A percentile compares a stretch with the other conserved stretches of the same genome.
These are phyloP conservation scores for Phalaenopsis hybrid DNA, from an alignment of 116 monocot species.

Conservation along the genomic window DNA sequence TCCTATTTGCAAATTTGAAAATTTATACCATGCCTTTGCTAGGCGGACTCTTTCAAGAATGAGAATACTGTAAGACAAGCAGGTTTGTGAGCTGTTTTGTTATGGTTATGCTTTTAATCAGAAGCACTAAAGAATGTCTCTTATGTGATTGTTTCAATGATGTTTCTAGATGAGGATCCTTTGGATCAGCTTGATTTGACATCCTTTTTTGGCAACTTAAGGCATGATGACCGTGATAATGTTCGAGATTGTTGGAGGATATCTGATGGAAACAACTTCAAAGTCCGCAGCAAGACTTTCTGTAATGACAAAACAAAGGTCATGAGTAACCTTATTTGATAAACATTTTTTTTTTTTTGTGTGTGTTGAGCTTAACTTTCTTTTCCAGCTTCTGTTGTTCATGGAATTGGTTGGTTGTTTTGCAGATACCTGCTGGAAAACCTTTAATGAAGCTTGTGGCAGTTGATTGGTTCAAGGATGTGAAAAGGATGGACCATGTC, in stretches of 20 bases:
- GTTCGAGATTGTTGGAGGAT: constrained; percentile 83
- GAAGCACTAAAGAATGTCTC: background rate
- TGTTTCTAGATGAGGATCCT: constrained; percentile 34
- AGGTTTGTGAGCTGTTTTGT: constrained; percentile 38
- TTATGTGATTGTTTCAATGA: constrained; percentile 2
- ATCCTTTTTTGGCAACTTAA: constrained; percentile 65
- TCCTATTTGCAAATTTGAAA: background rate
- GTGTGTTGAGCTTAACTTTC: background rate
- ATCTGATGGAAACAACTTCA: constrained; percentile 77
- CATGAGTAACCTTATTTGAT: background rate
- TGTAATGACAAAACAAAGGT: constrained; percentile 81
- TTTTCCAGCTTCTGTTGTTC: constrained; percentile 2
- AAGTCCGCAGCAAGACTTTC: constrained; percentile 82
- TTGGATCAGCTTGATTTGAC: constrained; percentile 57
- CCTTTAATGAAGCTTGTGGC: constrained; percentile 90
- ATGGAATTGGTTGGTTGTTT: constrained; percentile 11
- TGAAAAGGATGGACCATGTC: constrained; percentile 82
- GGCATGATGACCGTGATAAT: constrained; percentile 72
- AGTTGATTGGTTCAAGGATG: constrained; percentile 89
- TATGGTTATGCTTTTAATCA: background rate
- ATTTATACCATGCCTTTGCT: background rate
- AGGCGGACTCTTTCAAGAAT: constrained; percentile 29
- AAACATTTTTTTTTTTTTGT: background rate
- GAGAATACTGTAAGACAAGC: constrained; percentile 31
- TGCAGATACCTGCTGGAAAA: constrained; percentile 82